phyloP scores from a whole-genome alignment of 768 basidiomycete species.

The Candolleomyces eurysporus region DNA sequence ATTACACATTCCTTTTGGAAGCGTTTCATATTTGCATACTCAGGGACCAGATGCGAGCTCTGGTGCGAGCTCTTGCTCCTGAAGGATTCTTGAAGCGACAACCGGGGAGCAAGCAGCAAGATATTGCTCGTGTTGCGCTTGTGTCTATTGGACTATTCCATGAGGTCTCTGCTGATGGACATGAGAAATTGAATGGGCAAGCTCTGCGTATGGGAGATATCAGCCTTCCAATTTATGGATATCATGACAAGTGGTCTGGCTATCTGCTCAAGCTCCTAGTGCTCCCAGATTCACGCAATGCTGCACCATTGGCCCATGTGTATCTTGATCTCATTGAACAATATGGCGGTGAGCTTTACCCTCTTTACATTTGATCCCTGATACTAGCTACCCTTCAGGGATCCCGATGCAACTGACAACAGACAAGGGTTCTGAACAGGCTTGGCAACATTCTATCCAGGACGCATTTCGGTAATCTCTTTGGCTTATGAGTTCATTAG shows the following conservation, averaged over 20 bases:
- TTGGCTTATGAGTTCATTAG: neutral
- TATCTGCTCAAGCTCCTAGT: neutral
- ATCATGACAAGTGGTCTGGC: conserved; percentile 9
- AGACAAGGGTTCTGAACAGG: conserved; percentile 31
- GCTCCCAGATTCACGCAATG: neutral
- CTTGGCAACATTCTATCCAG: conserved; percentile 20
- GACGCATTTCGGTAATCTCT: conserved; percentile 11
- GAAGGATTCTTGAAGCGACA: conserved; percentile 17
- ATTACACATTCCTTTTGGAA: neutral
- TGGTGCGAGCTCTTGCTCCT: conserved; percentile 15
- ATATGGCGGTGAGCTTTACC: conserved; percentile 17
- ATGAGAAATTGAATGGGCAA: conserved; percentile 24
- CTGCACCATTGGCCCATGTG: conserved; percentile 24
- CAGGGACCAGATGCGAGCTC: conserved; percentile 17
- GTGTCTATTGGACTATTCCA: conserved; percentile 3
- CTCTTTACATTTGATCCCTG: neutral
- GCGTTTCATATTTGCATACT: neutral
- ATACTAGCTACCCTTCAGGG: conserved; percentile 9
- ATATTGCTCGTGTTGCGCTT: conserved; percentile 3
- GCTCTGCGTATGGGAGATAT: conserved; percentile 8
- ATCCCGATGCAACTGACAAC: conserved; percentile 25
- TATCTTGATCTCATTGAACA: conserved; percentile 30
- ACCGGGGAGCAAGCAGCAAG: conserved; percentile 15
- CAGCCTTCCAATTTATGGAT: conserved; percentile 4
- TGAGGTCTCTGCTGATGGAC: conserved; percentile 8